Percentiles rank a stretch among this genome's conserved stretches.
Conservation (phyloP, 306 rosid species). For the Cucumis hystrix region DNA sequence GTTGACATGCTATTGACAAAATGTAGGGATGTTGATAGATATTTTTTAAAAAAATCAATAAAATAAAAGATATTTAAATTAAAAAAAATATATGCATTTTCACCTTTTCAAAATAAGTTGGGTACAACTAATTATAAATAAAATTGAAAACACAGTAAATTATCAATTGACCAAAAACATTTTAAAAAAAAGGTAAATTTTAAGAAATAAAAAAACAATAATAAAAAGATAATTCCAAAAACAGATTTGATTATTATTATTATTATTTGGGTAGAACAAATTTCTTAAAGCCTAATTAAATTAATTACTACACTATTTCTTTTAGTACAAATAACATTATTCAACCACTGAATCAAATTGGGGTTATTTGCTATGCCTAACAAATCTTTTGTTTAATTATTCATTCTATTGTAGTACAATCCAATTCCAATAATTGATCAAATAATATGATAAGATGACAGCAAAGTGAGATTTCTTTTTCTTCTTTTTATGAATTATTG, state of each 20-base stretch:
- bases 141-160: too few relatives aligned
- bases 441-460: neutral
- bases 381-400: neutral
- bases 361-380: neutral
- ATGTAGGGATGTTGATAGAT: too few relatives aligned
- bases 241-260: neutral
- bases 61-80: too few relatives aligned
- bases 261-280: neutral
- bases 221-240: neutral
- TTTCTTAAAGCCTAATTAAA: neutral
- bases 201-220: too few relatives aligned
- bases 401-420: neutral
- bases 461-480: neutral
- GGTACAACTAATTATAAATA: too few relatives aligned
- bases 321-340: neutral
- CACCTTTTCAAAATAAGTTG: too few relatives aligned
- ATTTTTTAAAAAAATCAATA: too few relatives aligned
- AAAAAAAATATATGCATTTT: too few relatives aligned
- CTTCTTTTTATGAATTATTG: neutral
- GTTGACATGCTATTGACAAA: too few relatives aligned
- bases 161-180: too few relatives aligned
- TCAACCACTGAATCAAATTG: slow-evolving; percentile 1
- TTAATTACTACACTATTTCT: neutral
- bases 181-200: too few relatives aligned
- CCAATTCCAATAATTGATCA: neutral